Base-by-base conservation (phyloP, 2,329 filamentous ascomycete genomes). In the Apiospora sp. region DNA sequence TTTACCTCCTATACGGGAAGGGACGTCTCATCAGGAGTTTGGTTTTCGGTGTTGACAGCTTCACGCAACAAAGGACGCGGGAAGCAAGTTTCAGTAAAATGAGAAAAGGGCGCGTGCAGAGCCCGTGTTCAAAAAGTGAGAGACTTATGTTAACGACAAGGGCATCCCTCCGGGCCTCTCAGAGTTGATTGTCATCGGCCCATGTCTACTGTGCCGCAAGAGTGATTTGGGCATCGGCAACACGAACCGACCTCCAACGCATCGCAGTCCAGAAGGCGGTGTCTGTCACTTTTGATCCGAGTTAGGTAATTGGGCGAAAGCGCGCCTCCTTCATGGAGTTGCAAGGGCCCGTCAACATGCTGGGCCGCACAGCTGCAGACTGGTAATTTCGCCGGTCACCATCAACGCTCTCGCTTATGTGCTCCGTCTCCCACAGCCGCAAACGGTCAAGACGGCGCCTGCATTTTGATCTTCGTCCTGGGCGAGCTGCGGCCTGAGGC, bases 211-310 rank as follows among this genome's bases (percentile, higher is more conserved):
- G 24, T 24, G 14, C 24, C 13, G 16, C 27, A 54, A 6, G 51
- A 13, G 24, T 30, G 24, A 30, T 30, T n/a, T 30, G 19, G 48
- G 49, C 22, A 30, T 30, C 51, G 51, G 51, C 7, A 54, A 24
- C 51, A 54, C n/a, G n/a, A 51, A 54, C 51, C 51, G 51, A 30
- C n/a, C 30, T 30, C 51, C 51, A 54, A 54, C 51, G 27, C 51
- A 54, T 54, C 51, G 16, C 24, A 54, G 16, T 6, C 30, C 24
- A 14, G 51, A 27, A 6, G 24, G 14, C 4, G 27, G 27, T 34
- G 27, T 58, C 51, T 7, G 51, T 34, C 14, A 16, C 16, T 46
- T 46, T 19, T 22, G 51, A 22, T 14, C 27, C 7, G 16, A 34
- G 51, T 24, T 34, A 34, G 51, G 12, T 34, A 12, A 34, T 58